These are phyloP conservation scores for Cordia subcordata DNA, from an alignment of 257 asterid species.

Conservation along the genomic window DNA sequence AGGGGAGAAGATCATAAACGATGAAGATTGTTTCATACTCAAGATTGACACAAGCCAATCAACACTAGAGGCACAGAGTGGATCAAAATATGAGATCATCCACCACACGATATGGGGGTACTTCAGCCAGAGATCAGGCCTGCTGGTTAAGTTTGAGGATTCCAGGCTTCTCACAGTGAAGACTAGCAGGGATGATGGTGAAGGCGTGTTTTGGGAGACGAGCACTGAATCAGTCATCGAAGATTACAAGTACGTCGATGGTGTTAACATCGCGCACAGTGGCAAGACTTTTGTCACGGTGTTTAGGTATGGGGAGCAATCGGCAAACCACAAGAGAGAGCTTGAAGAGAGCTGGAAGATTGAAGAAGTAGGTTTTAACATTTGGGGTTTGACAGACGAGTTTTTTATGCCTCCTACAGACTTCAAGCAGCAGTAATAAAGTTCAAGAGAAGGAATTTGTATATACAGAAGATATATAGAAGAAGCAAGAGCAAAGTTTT, in stretches of 20 bases:
- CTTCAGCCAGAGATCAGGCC: constrained; percentile 93
- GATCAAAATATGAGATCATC: constrained; percentile 63
- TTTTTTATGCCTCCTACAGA: constrained; percentile 87
- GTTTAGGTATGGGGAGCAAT: constrained; percentile 83
- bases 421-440: constrained; percentile 18
- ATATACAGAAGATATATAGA: neutral
- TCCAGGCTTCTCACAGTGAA: constrained; percentile 71
- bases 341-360: constrained; percentile 76
- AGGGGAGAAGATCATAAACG: constrained; percentile 80
- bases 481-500: neutral
- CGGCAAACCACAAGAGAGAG: constrained; percentile 86
- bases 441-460: neutral
- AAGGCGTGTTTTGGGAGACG: constrained; percentile 85
- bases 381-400: constrained; percentile 51
- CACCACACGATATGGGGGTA: constrained; percentile 97
- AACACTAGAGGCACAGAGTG: constrained; percentile 65
- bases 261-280: constrained; percentile 74
- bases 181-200: constrained; percentile 75
- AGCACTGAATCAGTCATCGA: constrained; percentile 81
- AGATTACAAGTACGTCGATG: constrained; percentile 77
- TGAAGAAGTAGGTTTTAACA: constrained; percentile 80
- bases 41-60: constrained; percentile 81
- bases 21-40: constrained; percentile 81
- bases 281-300: constrained; percentile 75
- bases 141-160: constrained; percentile 78